phyloP scores from a whole-genome alignment of 805 yeast genomes.

The Candida cerambycidarum region DNA sequence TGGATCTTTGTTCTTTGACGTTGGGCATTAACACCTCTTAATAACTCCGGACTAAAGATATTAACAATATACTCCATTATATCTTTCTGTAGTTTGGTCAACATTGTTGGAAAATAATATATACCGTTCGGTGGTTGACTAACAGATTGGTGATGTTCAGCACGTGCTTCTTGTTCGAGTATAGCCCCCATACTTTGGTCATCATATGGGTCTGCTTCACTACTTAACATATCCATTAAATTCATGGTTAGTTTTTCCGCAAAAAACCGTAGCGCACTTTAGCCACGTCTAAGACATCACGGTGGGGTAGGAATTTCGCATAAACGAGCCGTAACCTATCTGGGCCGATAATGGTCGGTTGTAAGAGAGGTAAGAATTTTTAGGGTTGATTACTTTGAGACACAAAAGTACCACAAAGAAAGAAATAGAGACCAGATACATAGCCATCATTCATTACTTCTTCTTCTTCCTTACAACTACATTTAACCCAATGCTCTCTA shows the following conservation, averaged over 20 bases:
- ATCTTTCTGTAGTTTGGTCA: conserved; percentile 35
- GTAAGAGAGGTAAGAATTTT: too few species aligned
- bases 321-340: too few species aligned
- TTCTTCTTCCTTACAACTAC: conserved; percentile 35
- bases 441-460: neutral
- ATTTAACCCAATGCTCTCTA: conserved; percentile 47
- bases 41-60: conserved; percentile 27
- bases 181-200: conserved; percentile 11
- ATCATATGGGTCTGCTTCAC: conserved; percentile 25
- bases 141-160: neutral
- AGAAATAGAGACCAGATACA: neutral
- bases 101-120: conserved; percentile 34
- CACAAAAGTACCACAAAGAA: too few species aligned
- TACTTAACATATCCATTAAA: conserved; percentile 39
- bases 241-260: conserved; percentile 26
- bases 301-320: too few species aligned
- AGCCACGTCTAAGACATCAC: too few species aligned
- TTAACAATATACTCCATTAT: conserved; percentile 32
- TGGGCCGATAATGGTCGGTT: too few species aligned
- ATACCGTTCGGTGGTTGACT: conserved; percentile 24
- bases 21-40: conserved; percentile 21
- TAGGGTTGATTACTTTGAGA: too few species aligned
- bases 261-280: neutral
- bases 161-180: conserved; percentile 10
- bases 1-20: conserved; percentile 35